Conservation (phyloP, 2,329 filamentous ascomycete species). For the Colletotrichum salicis region DNA sequence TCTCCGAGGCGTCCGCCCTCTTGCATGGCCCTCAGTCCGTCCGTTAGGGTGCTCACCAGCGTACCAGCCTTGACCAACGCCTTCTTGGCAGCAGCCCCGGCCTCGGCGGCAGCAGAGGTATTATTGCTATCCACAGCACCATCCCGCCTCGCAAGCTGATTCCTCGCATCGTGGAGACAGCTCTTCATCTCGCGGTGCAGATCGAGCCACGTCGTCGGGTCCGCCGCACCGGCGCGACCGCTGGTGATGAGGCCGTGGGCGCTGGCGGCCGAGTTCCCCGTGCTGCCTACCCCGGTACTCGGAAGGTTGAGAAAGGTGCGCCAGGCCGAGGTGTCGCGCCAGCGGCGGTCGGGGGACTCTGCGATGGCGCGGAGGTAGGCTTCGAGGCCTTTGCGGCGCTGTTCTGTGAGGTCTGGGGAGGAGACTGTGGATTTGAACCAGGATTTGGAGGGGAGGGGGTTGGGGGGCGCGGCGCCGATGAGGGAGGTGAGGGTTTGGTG, state of each 20-base stretch:
- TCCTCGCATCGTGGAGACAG: slow-evolving; percentile 73
- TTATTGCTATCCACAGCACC: slow-evolving; percentile 53
- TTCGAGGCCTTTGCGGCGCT: slow-evolving; percentile 76
- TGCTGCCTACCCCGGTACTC: slow-evolving; percentile 51
- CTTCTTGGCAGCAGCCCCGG: slow-evolving; percentile 78
- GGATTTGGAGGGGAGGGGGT: slow-evolving; percentile 75
- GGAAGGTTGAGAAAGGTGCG: slow-evolving; percentile 79
- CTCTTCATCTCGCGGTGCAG: slow-evolving; percentile 79
- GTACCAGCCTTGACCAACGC: slow-evolving; percentile 75
- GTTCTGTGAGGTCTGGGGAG: slow-evolving; percentile 75
- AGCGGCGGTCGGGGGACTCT: slow-evolving; percentile 77
- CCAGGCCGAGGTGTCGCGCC: slow-evolving; percentile 80
- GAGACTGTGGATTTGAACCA: slow-evolving; percentile 81
- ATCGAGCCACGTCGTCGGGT: slow-evolving; percentile 80
- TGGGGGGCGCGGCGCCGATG: slow-evolving; percentile 72
- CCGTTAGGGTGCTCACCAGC: slow-evolving; percentile 71
- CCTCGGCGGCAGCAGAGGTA: slow-evolving; percentile 63
- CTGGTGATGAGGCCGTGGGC: slow-evolving; percentile 54
- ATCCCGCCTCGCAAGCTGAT: slow-evolving; percentile 75
- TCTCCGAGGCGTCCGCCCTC: slow-evolving; percentile 71
- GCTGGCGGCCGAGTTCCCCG: slow-evolving; percentile 59
- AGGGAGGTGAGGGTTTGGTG: slow-evolving; percentile 70
- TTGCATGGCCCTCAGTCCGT: slow-evolving; percentile 70
- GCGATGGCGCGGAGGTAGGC: slow-evolving; percentile 78
- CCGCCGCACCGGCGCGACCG: slow-evolving; percentile 47